Percentiles rank a stretch among this genome's conserved stretches.
Evolutionary conservation across 2,329 filamentous ascomycete species (phyloP).

Genomic region (Neonectria hederae): DNA sequence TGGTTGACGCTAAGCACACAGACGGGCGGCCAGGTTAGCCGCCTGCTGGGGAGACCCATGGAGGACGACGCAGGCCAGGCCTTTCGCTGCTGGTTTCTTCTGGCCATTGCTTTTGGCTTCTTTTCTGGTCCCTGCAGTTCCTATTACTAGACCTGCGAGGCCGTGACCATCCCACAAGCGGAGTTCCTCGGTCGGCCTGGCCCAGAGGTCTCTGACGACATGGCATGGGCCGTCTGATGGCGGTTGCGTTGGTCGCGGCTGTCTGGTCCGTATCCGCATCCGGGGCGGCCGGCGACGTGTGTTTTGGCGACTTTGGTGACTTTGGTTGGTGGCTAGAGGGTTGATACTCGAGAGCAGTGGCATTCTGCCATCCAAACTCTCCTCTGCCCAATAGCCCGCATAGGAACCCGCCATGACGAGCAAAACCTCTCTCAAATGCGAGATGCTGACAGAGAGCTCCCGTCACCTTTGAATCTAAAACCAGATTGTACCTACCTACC

Average conservation of each 20-base stretch:
- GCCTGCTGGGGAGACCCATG: background rate
- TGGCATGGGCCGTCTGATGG: slow-evolving; percentile 11
- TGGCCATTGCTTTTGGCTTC: background rate
- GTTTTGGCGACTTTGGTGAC: background rate
- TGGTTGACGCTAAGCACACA: slow-evolving; percentile 1
- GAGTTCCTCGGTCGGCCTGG: background rate
- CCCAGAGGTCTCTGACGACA: slow-evolving; percentile 10
- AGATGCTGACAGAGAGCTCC: background rate
- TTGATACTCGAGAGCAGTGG: background rate
- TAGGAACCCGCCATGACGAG: background rate
- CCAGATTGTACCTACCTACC: background rate
- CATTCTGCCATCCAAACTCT: background rate
- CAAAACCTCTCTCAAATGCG: background rate
- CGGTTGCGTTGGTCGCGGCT: slow-evolving; percentile 2
- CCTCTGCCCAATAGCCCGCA: background rate
- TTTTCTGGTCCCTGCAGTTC: background rate
- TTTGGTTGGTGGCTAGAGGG: background rate
- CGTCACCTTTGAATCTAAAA: background rate
- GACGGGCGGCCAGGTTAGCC: background rate
- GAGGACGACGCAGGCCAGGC: background rate
- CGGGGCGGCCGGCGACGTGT: background rate
- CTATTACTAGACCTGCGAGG: background rate
- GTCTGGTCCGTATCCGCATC: slow-evolving; percentile 13
- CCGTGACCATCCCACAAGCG: slow-evolving; percentile 9
- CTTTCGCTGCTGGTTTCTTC: background rate